Evolutionary conservation across 805 yeast species (phyloP).

Genomic region (Ogataea trehalophila): DNA sequence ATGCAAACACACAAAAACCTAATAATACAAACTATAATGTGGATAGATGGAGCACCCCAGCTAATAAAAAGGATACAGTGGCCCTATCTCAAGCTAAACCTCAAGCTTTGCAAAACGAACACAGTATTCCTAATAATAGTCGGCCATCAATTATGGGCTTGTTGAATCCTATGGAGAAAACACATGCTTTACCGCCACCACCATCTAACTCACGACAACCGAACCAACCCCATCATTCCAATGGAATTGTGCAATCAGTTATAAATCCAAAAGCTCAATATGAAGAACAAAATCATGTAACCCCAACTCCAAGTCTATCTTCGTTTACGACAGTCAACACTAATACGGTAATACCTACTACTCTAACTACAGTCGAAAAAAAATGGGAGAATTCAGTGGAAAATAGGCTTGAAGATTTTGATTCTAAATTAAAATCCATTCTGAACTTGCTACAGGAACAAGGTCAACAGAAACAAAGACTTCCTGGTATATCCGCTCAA

Average conservation of each 20-base stretch:
- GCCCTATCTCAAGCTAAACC: too few relatives aligned
- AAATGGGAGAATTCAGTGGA: constrained; percentile 36
- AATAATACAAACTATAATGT: background rate
- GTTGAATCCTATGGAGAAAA: background rate
- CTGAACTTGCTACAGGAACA: constrained; percentile 30
- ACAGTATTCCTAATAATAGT: background rate
- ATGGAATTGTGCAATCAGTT: background rate
- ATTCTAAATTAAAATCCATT: constrained; percentile 35
- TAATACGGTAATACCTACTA: too few relatives aligned
- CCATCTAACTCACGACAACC: background rate
- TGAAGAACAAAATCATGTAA: background rate
- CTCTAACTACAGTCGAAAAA: background rate
- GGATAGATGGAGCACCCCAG: background rate
- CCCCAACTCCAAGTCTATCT: background rate
- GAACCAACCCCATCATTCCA: too few relatives aligned
- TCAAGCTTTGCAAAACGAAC: too few relatives aligned
- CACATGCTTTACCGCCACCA: background rate
- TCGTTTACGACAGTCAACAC: background rate
- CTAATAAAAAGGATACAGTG: background rate
- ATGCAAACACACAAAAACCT: background rate
- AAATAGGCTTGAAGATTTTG: constrained; percentile 35
- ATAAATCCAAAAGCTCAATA: background rate
- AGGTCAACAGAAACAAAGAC: constrained; percentile 3
- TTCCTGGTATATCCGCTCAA: background rate
- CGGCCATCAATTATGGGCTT: background rate